A percentile compares a stretch with the other conserved stretches of the same genome.
Evolutionary conservation across 495 filamentous ascomycete species (phyloP).

Genomic region (Aspergillus avenaceus): DNA sequence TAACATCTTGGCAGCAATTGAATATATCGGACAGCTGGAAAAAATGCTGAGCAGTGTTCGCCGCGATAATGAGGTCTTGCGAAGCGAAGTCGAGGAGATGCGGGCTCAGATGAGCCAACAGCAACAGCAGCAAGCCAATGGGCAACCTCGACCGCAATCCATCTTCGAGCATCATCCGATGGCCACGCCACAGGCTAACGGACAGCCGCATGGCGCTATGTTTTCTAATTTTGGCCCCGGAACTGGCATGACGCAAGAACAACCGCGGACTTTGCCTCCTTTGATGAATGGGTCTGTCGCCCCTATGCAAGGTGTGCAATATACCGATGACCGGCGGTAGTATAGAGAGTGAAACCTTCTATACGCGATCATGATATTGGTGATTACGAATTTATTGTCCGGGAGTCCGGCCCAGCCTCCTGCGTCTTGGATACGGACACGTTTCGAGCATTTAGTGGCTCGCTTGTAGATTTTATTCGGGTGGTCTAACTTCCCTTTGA

Average conservation of each 20-base stretch:
- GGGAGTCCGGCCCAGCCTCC: not conserved
- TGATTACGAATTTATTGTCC: constrained; percentile 2
- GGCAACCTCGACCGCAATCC: constrained; percentile 34
- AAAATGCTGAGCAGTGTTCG: constrained; percentile 26
- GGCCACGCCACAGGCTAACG: constrained; percentile 33
- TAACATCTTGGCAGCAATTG: constrained; percentile 30
- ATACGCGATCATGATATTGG: not conserved
- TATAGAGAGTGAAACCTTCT: not conserved
- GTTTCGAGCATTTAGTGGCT: constrained; percentile 2
- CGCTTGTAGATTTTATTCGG: constrained; percentile 17
- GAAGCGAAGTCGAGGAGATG: constrained; percentile 47
- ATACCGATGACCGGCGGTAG: constrained; percentile 48
- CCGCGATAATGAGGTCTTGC: constrained; percentile 48
- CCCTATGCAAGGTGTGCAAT: constrained; percentile 57
- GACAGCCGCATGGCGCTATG: constrained; percentile 28
- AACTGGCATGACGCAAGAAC: constrained; percentile 31
- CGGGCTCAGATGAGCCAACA: constrained; percentile 47
- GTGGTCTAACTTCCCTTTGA: constrained; percentile 12
- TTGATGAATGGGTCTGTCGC: constrained; percentile 47
- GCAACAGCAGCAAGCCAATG: constrained; percentile 51
- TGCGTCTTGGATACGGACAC: constrained; percentile 13
- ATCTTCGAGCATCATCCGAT: constrained; percentile 40
- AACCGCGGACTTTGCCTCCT: constrained; percentile 49
- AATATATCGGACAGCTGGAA: constrained; percentile 39
- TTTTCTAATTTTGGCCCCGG: constrained; percentile 34